phyloP scores from a whole-genome alignment of 345 rosid species.

The Brassica carinata region DNA sequence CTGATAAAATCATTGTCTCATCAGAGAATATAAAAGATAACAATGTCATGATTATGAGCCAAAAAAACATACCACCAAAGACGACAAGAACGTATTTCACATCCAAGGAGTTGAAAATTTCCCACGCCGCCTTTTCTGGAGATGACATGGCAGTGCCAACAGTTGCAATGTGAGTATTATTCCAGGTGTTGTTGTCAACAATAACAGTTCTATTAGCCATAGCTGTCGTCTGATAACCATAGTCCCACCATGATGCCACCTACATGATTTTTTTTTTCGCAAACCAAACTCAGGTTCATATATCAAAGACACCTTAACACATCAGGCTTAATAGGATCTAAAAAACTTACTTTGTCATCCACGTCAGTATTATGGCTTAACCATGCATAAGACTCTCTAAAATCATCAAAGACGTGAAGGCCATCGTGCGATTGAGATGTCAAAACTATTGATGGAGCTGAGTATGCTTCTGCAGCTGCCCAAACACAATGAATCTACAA shows the following conservation, averaged over 20 bases:
- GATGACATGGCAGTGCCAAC: slow-evolving; percentile 99
- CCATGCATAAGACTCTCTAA: slow-evolving; percentile 98
- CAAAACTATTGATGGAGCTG: slow-evolving; percentile 97
- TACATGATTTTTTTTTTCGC: slow-evolving; percentile 36
- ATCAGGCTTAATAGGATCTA: neutral
- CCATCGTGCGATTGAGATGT: slow-evolving; percentile 81
- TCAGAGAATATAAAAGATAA: slow-evolving; percentile 38
- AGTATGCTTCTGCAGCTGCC: slow-evolving; percentile 99
- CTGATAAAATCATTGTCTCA: slow-evolving; percentile 44
- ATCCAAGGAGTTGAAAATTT: slow-evolving; percentile 92
- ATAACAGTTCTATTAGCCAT: slow-evolving; percentile 99
- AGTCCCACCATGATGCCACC: slow-evolving; percentile 99
- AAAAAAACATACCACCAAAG: slow-evolving; percentile 81
- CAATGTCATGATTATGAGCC: slow-evolving; percentile 24
- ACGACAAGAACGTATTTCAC: slow-evolving; percentile 98
- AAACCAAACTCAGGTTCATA: slow-evolving; percentile 31
- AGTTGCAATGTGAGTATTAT: slow-evolving; percentile 99
- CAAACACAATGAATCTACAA: slow-evolving; percentile 96
- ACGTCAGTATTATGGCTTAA: slow-evolving; percentile 94
- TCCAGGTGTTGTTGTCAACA: slow-evolving; percentile 99
- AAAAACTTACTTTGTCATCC: slow-evolving; percentile 84
- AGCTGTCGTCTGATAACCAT: slow-evolving; percentile 98
- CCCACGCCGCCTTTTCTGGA: slow-evolving; percentile 99
- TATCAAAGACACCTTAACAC: slow-evolving; percentile 26
- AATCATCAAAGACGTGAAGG: slow-evolving; percentile 95